Base-by-base conservation (phyloP, 2,329 filamentous ascomycete species). In the Clonostachys sp. region DNA sequence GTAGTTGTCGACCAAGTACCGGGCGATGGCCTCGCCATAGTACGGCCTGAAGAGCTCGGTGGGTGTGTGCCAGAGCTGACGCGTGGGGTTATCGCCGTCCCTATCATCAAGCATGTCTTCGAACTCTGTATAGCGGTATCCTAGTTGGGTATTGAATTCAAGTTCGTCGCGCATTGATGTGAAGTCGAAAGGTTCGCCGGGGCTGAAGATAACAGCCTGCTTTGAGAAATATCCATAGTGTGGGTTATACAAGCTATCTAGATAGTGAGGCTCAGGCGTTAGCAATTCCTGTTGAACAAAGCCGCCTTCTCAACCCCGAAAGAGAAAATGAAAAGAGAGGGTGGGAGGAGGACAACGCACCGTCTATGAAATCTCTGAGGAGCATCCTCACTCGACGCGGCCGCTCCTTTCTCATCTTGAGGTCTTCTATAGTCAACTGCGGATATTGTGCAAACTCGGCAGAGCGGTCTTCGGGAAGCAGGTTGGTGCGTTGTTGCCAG, bases 11-110 rank as follows among this genome's bases (percentile, higher is more conserved):
- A 97, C 85, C 41, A 99, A 81, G 66, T 97, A 96, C 17, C 92
- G 86, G n/a, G 92, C 94, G 56, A 99, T 89, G 34, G 94, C 89
- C 74, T 99, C 91, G 61, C 92, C 95, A 65, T 99, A 99, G 69
- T 92, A 95, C 0, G 95, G 94, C 34, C 89, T 83, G 72, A 99
- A 99, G 17, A 99, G 82, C 72, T 99, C 94, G 0, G 94, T 99
- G 0, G 95, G 94, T 12, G 94, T 99, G 67, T 99, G 95, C 94
- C 94, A 99, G 42, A 99, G 77, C 71, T 99, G 94, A 10, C 94
- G 83, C 39, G 89, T 86, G 43, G 71, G 89, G 47, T 87, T 82
- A 42, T 80, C 80, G 45, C 69, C 68, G 18, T 85, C 75, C 49
- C 80, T 75, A 42, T 78, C 80, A 64, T 99, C 95, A 49, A 99